A percentile compares a stretch with the other conserved stretches of the same genome.
Conservation (phyloP, 2,329 filamentous ascomycete species). For the Cadophora sp. region DNA sequence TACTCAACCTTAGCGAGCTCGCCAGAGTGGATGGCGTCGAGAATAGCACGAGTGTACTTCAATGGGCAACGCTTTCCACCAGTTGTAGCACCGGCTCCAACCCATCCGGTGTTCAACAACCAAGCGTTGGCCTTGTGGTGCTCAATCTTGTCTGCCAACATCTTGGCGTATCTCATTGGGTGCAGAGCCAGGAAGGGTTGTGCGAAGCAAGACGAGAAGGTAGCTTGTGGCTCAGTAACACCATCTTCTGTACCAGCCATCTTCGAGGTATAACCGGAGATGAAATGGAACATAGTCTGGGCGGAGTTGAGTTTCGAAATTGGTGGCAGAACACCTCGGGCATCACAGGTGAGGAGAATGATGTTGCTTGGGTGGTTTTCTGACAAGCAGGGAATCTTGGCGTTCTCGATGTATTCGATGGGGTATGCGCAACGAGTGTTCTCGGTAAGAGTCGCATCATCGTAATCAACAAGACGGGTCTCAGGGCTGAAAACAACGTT, state of each 20-base stretch:
- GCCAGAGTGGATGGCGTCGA: conserved; percentile 97
- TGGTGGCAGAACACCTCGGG: conserved; percentile 93
- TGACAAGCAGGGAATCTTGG: conserved; percentile 96
- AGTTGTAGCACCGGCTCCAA: conserved; percentile 87
- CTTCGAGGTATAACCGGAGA: conserved; percentile 99
- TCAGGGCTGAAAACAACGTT: conserved; percentile 97
- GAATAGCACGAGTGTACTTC: conserved; percentile 98
- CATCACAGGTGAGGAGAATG: conserved; percentile 96
- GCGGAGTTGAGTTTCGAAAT: conserved; percentile 95
- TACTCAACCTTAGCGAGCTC: conserved; percentile 93
- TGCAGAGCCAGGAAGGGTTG: conserved; percentile 98
- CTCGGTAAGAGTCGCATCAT: conserved; percentile 92
- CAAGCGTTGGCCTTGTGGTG: conserved; percentile 95
- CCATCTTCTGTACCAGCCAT: conserved; percentile 99
- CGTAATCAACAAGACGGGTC: conserved; percentile 92
- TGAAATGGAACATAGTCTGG: conserved; percentile 99
- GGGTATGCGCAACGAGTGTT: conserved; percentile 99
- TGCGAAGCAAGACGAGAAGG: conserved; percentile 99
- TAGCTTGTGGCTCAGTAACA: conserved; percentile 95
- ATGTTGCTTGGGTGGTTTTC: conserved; percentile 93
- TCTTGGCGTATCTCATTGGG: conserved; percentile 98
- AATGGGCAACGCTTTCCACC: conserved; percentile 97
- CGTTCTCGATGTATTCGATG: conserved; percentile 98
- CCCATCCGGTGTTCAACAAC: conserved; percentile 98
- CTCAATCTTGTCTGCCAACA: conserved; percentile 98